Base-by-base conservation (phyloP, 2,329 filamentous ascomycete species). In the Parascedosporium putredinis region DNA sequence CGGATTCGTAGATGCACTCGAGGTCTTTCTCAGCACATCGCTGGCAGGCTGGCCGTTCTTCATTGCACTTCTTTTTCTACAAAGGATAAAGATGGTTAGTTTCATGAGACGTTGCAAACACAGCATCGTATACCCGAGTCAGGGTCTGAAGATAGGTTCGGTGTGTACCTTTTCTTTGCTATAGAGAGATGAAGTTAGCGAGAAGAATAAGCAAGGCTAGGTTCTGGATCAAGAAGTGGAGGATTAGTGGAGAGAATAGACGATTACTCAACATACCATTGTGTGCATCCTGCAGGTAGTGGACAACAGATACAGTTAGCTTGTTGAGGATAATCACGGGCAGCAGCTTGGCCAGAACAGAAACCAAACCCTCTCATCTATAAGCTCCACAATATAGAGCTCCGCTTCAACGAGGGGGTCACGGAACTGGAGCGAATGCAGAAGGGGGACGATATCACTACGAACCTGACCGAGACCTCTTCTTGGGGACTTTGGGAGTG, bases 61-160 rank as follows among this genome's bases (percentile, higher is more conserved):
- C 75, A 56, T 78, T 72, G 56, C 75, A 78, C 62, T 78, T 78
- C 60, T 79, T 79, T 60, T 79, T 78, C 75, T 78, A 52, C 54
- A 25, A 7, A 10, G 29, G 38, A 8, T 27, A 31, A 12, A 12
- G 27, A 31, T 6, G 27, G 7, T 31, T 31, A 12, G 27, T 31
- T 31, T 12, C 7, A 31, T 12, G 27, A 31, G 27, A 4, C 44
- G 16, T 33, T 18, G n/a, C 6, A 14, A n/a, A n/a, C n/a, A n/a
- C n/a, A n/a, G n/a, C n/a, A n/a, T n/a, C n/a, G n/a, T n/a, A n/a
- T n/a, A n/a, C n/a, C n/a, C n/a, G n/a, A n/a, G n/a, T n/a, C n/a
- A n/a, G n/a, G n/a, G n/a, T n/a, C n/a, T n/a, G n/a, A n/a, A n/a
- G n/a, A n/a, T n/a, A n/a, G n/a, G n/a, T n/a, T n/a, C n/a, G n/a